Evolutionary conservation across 140 eudicot species (phyloP), one percentile per base, ranked within the genome.

Genomic region (Cichorium intybus): DNA sequence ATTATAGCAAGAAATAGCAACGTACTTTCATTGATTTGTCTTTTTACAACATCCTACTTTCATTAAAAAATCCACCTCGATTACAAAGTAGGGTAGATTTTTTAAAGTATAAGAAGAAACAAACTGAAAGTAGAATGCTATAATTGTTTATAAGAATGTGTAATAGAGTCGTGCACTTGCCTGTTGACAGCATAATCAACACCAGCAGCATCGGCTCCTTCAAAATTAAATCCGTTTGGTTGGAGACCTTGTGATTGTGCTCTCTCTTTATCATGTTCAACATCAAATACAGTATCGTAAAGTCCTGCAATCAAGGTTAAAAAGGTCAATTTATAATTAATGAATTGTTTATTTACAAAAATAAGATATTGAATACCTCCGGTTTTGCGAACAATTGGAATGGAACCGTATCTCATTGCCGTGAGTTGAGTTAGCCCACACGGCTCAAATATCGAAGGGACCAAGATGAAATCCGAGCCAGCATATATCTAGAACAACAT

Each of bases 401-500:
- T 77, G 4, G 99, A 88, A 45, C 99, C 99, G 26, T 93, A 93
- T 93, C 99, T 80, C 99, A 93, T 93, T 46, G 99, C 99, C 2
- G 84, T 90, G 80, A 93, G 99, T 79, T 93, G 99, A 52, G 99
- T 93, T 23, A 93, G 84, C 68, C 99, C 99, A 74, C 99, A 93
- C 12, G 99, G 99, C 86, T 93, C 99, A 63, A 93, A 93, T 51
- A 93, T 86, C 39, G 99, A 93, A 64, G 99, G 99, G 82, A 93
- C 99, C 56, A 93, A 66, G 45, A 93, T 93, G 74, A 93, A 83
- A 88, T 93, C 99, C 22, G 99, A 82, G 53, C 87, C 99, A 49
- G 90, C 97, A 53, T 93, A 93, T 79, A 93, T 93, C 99, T 93
- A 66, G 74, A 68, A 23, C n/a, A 49, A 54, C 23, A 69, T 35